Conservation (phyloP, 345 rosid genomes). For the Linum usitatissimum region DNA sequence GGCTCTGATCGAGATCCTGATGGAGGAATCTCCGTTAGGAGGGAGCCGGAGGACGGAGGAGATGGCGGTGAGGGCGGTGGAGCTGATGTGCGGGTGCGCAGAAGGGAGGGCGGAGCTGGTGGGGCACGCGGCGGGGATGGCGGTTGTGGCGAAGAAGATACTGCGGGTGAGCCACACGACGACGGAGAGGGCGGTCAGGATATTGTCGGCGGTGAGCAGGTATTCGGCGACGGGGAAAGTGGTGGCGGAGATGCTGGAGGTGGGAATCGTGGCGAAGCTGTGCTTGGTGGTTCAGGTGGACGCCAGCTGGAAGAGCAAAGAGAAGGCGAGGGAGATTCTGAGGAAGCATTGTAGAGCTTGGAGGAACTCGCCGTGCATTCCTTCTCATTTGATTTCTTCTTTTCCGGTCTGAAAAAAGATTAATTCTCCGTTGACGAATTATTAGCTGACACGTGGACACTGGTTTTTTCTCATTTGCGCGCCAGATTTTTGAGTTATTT, state of each 20-base stretch:
- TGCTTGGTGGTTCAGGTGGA: slow-evolving; percentile 45
- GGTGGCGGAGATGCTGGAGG: slow-evolving; percentile 49
- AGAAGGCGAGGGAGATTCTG: slow-evolving; percentile 39
- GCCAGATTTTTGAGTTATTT: too few species aligned
- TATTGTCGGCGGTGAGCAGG: slow-evolving; percentile 34
- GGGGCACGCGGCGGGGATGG: slow-evolving; percentile 48
- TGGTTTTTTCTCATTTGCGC: too few species aligned
- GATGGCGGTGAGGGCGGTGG: background rate
- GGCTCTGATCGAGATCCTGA: slow-evolving; percentile 11
- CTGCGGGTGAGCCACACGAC: slow-evolving; percentile 44
- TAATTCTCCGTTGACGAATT: too few species aligned
- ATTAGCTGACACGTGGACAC: too few species aligned
- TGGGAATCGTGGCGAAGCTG: slow-evolving; percentile 47
- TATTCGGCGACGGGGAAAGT: slow-evolving; percentile 34
- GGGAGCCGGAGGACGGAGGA: background rate
- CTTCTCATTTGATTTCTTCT: slow-evolving; percentile 31
- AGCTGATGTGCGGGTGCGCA: slow-evolving; percentile 32
- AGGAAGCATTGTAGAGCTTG: slow-evolving; percentile 46
- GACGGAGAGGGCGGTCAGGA: slow-evolving; percentile 40
- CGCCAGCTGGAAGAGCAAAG: slow-evolving; percentile 29
- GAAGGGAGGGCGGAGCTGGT: slow-evolving; percentile 52
- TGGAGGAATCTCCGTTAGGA: background rate
- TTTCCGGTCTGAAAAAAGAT: slow-evolving; percentile 18
- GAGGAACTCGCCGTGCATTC: slow-evolving; percentile 41
- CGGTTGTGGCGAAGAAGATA: slow-evolving; percentile 51